Evolutionary conservation across 768 basidiomycete genomes (phyloP), one percentile per base, ranked within the genome.

Genomic region (Pisolithus marmoratus): DNA sequence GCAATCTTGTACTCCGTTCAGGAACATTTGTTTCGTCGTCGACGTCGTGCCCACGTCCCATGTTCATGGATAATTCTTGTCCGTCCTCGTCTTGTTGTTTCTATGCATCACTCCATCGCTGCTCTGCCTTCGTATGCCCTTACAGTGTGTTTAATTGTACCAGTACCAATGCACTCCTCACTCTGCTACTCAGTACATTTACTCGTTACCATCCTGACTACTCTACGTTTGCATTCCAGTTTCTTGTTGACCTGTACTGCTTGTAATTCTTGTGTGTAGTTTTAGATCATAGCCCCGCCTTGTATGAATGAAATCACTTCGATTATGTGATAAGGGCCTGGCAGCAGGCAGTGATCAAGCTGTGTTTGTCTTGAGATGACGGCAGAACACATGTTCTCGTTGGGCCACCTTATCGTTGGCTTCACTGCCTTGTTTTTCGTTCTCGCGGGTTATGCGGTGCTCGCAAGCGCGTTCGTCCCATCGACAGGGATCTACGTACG

Each of bases 401-500:
- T 64, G 24, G 84, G 83, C 15, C 74, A 80, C 62, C 55, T 74
- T 54, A 65, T 82, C 58, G 59, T 87, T 50, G 57, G 62, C 31
- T 58, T 72, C 26, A 76, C 84, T 38, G 52, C 69, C 27, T 43
- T 75, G 12, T 84, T 87, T 66, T 80, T 87, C 60, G 52, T 73
- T 17, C 19, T 83, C 43, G 80, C 79, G 38, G 76, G 74, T 55
- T 84, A 87, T 68, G 82, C 83, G 23, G 68, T 84, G 41, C 71
- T 90, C 36, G 73, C 87, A 62, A 82, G 83, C 60, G 76, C 83
- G 40, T 81, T 88, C 62, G 58, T 83, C 42, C 83, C 85, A 41
- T 55, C 63, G 9, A 75, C 79, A 4, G 74, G 75, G 20, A 67
- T 82, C 48, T 60, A 61, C 49, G 87, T 86, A 63, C 43, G 83